Base-by-base conservation (phyloP, 2,329 filamentous ascomycete species). In the Beauveria australis region DNA sequence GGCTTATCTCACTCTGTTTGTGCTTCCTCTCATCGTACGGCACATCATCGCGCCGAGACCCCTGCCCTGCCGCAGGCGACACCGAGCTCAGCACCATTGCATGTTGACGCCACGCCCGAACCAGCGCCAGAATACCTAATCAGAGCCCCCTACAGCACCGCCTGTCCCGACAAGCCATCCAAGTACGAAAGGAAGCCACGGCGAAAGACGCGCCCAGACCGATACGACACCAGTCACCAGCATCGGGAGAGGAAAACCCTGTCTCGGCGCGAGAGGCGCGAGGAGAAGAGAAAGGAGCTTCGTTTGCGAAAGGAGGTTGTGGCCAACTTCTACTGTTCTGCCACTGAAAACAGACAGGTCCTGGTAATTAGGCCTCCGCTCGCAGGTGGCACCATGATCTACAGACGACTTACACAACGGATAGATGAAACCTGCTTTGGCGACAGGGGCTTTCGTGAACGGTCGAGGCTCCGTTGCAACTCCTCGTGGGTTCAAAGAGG, bases 151-250 rank as follows among this genome's bases (percentile, higher is more conserved):
- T 47, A 10, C 22, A 5, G 26, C 12, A 18, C 19, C 8, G 9
- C 19, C 2, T 12, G 6, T 6, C 14, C 10, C 4, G 8, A 2
- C 19, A 9, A 41, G 28, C 16, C 3, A 8, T 53, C 49, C 26
- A 41, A 40, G 49, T 85, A 79, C 60, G 77, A 82, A 59, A 84
- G 77, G 66, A 75, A 75, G 51, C 71, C 78, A 19, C 78, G 86
- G 37, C 74, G 79, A 64, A 88, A 81, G 69, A 86, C 82, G 18
- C 79, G 76, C 55, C 72, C 76, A 26, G 79, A 83, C 66, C 80
- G 77, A 40, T 87, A 88, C 67, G 78, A 84, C 30, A 75, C 74
- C 61, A 72, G 66, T 54, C 44, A 28, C 18, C n/a, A 53, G 60
- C 55, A 48, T 19, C 47, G 19, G 16, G 28, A 51, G 4, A 22